Percentiles rank a stretch among this genome's conserved stretches.
Evolutionary conservation across 352 stramenopile genomes (phyloP).

Genomic region (Globisporangium mamillatum): DNA sequence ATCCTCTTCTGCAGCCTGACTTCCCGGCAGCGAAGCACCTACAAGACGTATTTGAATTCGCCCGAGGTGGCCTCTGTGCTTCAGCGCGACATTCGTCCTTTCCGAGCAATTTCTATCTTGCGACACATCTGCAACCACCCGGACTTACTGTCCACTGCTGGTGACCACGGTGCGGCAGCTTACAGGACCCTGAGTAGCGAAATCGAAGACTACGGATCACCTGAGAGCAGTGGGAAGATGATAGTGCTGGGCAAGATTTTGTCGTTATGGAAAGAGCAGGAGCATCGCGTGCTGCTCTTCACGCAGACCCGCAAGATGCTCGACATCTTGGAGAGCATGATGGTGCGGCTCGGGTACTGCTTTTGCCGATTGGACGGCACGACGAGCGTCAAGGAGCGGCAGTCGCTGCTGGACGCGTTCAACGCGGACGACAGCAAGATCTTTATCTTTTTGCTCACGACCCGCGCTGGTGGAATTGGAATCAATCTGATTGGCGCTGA

Average conservation of each 20-base stretch:
- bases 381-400: slow-evolving; percentile 92
- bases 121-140: slow-evolving; percentile 99
- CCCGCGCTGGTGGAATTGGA: slow-evolving; percentile 94
- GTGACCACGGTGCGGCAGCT: slow-evolving; percentile 13
- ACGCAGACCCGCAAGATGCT: slow-evolving; percentile 97
- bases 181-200: neutral
- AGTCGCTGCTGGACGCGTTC: slow-evolving; percentile 95
- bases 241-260: slow-evolving; percentile 95
- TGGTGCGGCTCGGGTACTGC: slow-evolving; percentile 78
- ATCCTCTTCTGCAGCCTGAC: slow-evolving; percentile 97
- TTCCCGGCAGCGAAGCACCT: slow-evolving; percentile 84
- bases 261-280: slow-evolving; percentile 92
- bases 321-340: slow-evolving; percentile 95
- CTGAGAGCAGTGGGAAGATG: slow-evolving; percentile 94
- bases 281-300: slow-evolving; percentile 97
- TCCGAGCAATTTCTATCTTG: slow-evolving; percentile 93
- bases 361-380: slow-evolving; percentile 96
- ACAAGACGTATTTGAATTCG: slow-evolving; percentile 91
- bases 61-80: slow-evolving; percentile 92
- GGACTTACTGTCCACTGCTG: slow-evolving; percentile 83
- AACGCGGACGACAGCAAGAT: slow-evolving; percentile 85
- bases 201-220: slow-evolving; percentile 33
- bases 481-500: slow-evolving; percentile 96
- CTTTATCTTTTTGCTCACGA: slow-evolving; percentile 83
- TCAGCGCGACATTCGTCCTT: slow-evolving; percentile 73